Conservation (phyloP, 805 yeast species). For the Ogataea minuta region DNA sequence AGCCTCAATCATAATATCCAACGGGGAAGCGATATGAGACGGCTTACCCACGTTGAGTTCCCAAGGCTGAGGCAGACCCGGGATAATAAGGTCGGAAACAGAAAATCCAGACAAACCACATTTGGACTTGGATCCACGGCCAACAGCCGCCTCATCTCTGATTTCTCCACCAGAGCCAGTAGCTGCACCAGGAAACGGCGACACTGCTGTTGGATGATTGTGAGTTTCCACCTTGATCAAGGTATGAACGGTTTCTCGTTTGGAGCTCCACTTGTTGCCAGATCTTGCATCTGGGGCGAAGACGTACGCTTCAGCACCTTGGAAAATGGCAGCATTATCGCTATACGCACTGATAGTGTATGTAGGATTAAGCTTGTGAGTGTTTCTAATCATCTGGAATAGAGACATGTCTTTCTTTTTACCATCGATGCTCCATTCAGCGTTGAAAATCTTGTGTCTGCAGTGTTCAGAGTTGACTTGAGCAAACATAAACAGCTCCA, state of each 20-base stretch:
- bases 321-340: conserved; percentile 95
- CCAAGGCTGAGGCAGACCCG: conserved; percentile 90
- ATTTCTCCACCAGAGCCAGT: conserved; percentile 99
- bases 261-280: conserved; percentile 65
- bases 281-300: conserved; percentile 75
- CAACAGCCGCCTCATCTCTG: conserved; percentile 99
- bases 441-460: conserved; percentile 97
- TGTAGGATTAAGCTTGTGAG: conserved; percentile 77
- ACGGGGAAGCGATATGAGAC: conserved; percentile 83
- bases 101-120: conserved; percentile 95
- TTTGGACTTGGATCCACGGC: conserved; percentile 95
- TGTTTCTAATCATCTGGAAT: conserved; percentile 94
- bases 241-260: conserved; percentile 79
- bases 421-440: conserved; percentile 96
- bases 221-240: conserved; percentile 97
- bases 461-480: conserved; percentile 99
- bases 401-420: conserved; percentile 67
- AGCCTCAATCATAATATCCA: conserved; percentile 95
- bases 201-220: conserved; percentile 98
- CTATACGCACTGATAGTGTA: conserved; percentile 91
- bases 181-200: conserved; percentile 99
- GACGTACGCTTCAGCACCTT: conserved; percentile 74
- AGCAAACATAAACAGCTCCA: conserved; percentile 97
- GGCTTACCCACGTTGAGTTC: conserved; percentile 90
- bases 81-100: conserved; percentile 87